Conservation (phyloP, 1,284 basidiomycete genomes). For the Pseudozyma sp. region DNA sequence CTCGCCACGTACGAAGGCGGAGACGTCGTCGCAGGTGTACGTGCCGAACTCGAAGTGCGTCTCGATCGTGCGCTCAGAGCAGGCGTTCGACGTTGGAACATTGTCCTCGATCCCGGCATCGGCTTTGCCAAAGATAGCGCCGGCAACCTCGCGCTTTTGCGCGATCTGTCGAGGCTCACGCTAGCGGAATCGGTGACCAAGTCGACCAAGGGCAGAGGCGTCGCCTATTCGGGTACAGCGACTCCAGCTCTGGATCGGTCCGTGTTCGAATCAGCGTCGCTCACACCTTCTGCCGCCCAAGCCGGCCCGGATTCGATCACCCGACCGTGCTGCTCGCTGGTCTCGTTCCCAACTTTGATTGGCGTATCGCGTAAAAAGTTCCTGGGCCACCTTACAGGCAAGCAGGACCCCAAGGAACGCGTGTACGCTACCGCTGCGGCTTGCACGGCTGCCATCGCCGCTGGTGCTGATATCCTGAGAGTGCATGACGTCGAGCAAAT, state of each 20-base stretch:
- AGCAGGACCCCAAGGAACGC: constrained; percentile 76
- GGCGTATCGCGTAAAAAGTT: constrained; percentile 65
- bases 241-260: constrained; percentile 32
- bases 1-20: constrained; percentile 76
- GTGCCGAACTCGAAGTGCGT: constrained; percentile 79
- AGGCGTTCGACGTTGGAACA: constrained; percentile 87
- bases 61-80: constrained; percentile 79
- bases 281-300: constrained; percentile 1
- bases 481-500: constrained; percentile 86
- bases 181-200: constrained; percentile 28
- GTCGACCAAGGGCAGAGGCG: constrained; percentile 34
- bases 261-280: constrained; percentile 14
- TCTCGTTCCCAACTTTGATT: constrained; percentile 58
- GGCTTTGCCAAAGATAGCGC: constrained; percentile 91
- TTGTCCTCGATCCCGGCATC: constrained; percentile 91
- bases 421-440: constrained; percentile 84
- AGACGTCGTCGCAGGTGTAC: constrained; percentile 78
- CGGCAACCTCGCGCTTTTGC: constrained; percentile 77
- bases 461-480: constrained; percentile 78
- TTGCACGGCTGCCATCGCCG: constrained; percentile 80
- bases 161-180: constrained; percentile 36
- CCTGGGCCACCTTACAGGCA: constrained; percentile 63
- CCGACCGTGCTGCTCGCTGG: constrained; percentile 48
- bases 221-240: constrained; percentile 23
- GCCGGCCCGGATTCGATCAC: constrained; percentile 20